Evolutionary conservation across 768 basidiomycete genomes (phyloP).

Genomic region (Leccinum incarnatum): DNA sequence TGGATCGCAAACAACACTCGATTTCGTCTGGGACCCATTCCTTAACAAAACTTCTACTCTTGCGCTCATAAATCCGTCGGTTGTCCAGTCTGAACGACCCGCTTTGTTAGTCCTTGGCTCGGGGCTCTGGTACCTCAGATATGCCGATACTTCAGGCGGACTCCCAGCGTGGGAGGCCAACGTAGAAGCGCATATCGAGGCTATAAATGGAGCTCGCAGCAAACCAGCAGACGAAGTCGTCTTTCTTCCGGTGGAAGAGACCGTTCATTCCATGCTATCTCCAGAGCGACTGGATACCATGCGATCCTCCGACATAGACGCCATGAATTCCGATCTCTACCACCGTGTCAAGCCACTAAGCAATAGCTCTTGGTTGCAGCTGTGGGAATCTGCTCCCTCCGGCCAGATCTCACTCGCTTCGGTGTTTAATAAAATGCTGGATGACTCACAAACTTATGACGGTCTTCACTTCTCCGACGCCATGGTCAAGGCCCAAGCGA

Average conservation of each 20-base stretch:
- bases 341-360: slow-evolving; percentile 55
- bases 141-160: slow-evolving; percentile 68
- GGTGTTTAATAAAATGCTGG: slow-evolving; percentile 80
- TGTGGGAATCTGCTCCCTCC: slow-evolving; percentile 20
- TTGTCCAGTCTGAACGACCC: slow-evolving; percentile 34
- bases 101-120: slow-evolving; percentile 80
- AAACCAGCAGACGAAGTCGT: slow-evolving; percentile 70
- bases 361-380: slow-evolving; percentile 29
- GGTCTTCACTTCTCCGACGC: slow-evolving; percentile 77
- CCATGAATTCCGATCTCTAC: slow-evolving; percentile 84
- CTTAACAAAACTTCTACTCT: slow-evolving; percentile 64
- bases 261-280: slow-evolving; percentile 64
- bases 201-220: slow-evolving; percentile 36
- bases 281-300: slow-evolving; percentile 64
- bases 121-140: slow-evolving; percentile 87
- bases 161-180: slow-evolving; percentile 75
- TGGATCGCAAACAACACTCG: slow-evolving; percentile 44
- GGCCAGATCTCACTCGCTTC: slow-evolving; percentile 58
- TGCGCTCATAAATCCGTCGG: slow-evolving; percentile 37
- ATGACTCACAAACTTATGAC: slow-evolving; percentile 72
- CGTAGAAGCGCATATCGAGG: slow-evolving; percentile 62
- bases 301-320: slow-evolving; percentile 75
- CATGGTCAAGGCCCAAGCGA: slow-evolving; percentile 67
- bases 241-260: slow-evolving; percentile 73
- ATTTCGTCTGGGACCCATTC: slow-evolving; percentile 86